Evolutionary conservation across 1,284 basidiomycete genomes (phyloP).

Genomic region (Wallemia hederae): DNA sequence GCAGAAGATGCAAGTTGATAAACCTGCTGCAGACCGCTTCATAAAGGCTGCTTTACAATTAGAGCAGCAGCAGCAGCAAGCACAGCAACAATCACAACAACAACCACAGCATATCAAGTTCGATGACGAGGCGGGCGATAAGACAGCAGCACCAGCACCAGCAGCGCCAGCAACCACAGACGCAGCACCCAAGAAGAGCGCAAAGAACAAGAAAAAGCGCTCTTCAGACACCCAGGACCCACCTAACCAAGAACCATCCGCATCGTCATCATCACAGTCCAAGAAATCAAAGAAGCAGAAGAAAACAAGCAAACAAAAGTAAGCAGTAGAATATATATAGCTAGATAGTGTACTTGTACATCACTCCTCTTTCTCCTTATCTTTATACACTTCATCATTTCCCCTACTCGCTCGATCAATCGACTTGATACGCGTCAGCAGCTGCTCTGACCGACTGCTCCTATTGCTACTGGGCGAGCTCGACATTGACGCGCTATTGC

Average conservation of each 20-base stretch:
- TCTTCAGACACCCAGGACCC: not conserved
- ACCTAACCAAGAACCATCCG: no score
- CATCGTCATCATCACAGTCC: not conserved
- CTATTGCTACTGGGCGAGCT: not conserved
- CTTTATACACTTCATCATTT: not conserved
- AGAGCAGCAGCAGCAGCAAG: conserved; percentile 18
- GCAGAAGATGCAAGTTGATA: conserved; percentile 30
- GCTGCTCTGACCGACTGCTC: not conserved
- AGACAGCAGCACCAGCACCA: no score
- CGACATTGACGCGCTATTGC: no score
- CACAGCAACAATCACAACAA: not conserved
- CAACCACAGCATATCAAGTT: not conserved
- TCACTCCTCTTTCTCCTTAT: no score
- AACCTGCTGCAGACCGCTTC: conserved; percentile 42
- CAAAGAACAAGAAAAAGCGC: no score
- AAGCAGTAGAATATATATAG: no score
- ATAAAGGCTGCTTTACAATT: conserved; percentile 52
- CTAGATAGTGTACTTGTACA: no score
- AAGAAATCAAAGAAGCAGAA: not conserved
- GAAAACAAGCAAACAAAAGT: not conserved
- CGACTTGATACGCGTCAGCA: not conserved
- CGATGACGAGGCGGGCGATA: not conserved
- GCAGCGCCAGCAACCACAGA: not conserved
- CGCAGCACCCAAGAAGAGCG: not conserved
- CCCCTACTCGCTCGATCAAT: not conserved